These are phyloP conservation scores for Cutaneotrichosporon sp. DNA, from an alignment of 1,284 basidiomycete species.

Conservation along the genomic window DNA sequence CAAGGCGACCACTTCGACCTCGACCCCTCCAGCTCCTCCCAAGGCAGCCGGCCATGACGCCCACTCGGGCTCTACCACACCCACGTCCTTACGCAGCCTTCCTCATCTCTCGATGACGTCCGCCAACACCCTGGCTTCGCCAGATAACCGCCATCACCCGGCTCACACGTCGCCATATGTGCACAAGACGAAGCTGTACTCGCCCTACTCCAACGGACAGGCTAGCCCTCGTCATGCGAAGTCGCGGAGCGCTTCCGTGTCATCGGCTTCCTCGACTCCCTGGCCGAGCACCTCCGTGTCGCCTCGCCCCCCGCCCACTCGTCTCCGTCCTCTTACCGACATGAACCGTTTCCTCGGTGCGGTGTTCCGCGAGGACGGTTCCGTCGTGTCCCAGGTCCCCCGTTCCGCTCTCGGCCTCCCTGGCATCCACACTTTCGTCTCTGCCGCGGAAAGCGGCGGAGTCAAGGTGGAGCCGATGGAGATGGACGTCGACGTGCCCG, in stretches of 20 bases:
- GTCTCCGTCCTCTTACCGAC: slow-evolving; percentile 42
- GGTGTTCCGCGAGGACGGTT: slow-evolving; percentile 44
- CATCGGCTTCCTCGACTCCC: slow-evolving; percentile 11
- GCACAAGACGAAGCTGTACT: slow-evolving; percentile 54
- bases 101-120: slow-evolving; percentile 20
- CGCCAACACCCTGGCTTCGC: slow-evolving; percentile 30
- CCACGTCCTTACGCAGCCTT: slow-evolving; percentile 10
- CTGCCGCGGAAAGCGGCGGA: slow-evolving; percentile 37
- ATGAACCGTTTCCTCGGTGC: slow-evolving; percentile 46
- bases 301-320: slow-evolving; percentile 18
- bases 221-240: slow-evolving; percentile 31
- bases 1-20: slow-evolving; percentile 28
- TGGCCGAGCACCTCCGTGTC: slow-evolving; percentile 6
- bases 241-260: slow-evolving; percentile 21
- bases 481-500: slow-evolving; percentile 34
- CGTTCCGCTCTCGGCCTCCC: slow-evolving; percentile 45
- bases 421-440: slow-evolving; percentile 46
- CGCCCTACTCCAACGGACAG: slow-evolving; percentile 45
- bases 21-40: not conserved
- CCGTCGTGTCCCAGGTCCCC: slow-evolving; percentile 37
- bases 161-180: slow-evolving; percentile 48
- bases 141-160: slow-evolving; percentile 45
- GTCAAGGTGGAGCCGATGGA: slow-evolving; percentile 41
- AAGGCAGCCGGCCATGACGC: not conserved
- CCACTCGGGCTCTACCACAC: slow-evolving; percentile 22